phyloP scores from a whole-genome alignment of 768 basidiomycete species.

The Termitomyces sp. region DNA sequence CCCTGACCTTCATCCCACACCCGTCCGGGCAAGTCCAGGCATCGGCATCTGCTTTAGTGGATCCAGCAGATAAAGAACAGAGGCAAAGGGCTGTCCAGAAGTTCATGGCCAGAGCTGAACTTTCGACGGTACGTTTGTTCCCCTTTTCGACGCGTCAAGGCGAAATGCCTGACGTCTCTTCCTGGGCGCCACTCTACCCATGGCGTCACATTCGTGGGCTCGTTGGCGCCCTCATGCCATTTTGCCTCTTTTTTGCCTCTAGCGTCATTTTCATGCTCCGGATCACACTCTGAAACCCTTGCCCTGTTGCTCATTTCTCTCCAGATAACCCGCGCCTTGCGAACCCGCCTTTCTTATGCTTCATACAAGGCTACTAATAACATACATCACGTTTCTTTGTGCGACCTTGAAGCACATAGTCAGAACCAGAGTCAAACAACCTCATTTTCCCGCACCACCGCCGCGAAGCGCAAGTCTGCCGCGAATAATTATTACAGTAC shows the following conservation, averaged over 20 bases:
- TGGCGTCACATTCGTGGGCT: conserved; percentile 4
- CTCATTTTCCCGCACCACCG: conserved; percentile 45
- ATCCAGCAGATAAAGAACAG: conserved; percentile 49
- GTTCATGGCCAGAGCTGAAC: conserved; percentile 72
- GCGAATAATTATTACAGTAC: conserved; percentile 40
- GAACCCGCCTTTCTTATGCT: conserved; percentile 77
- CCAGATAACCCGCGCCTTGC: conserved; percentile 76
- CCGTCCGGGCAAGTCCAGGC: conserved; percentile 33
- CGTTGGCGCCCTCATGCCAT: conserved; percentile 4
- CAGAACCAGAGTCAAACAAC: conserved; percentile 34
- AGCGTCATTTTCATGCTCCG: conserved; percentile 9
- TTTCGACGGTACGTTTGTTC: conserved; percentile 64
- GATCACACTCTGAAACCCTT: conserved; percentile 24
- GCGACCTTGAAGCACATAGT: conserved; percentile 65
- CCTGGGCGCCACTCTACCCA: background rate
- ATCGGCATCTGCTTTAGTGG: conserved; percentile 25
- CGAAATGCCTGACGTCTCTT: background rate
- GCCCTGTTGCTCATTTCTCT: conserved; percentile 30
- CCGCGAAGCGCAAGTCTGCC: conserved; percentile 51
- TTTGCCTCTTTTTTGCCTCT: conserved; percentile 7
- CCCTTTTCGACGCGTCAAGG: conserved; percentile 43
- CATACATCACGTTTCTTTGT: conserved; percentile 55
- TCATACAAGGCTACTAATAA: conserved; percentile 81
- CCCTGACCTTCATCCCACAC: conserved; percentile 54
- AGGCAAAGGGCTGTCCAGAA: conserved; percentile 67